Evolutionary conservation across 108 stramenopile genomes (phyloP).

Genomic region (Parietichytrium sp.): DNA sequence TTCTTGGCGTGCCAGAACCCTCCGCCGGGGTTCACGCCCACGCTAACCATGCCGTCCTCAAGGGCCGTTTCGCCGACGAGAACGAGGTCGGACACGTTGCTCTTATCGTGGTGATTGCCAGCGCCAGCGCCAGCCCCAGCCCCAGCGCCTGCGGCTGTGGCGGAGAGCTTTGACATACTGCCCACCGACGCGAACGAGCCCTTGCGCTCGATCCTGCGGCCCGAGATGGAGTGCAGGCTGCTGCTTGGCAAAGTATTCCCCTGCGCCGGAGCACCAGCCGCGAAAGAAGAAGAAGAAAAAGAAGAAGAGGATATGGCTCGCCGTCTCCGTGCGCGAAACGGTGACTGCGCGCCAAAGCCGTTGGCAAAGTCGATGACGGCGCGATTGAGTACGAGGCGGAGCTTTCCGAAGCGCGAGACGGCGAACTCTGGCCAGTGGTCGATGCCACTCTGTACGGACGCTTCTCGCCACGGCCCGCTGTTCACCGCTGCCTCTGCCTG

Average conservation of each 20-base stretch:
- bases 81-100: neutral
- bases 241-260: no score
- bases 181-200: no score
- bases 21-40: neutral
- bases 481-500: conserved; percentile 16
- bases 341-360: conserved; percentile 26
- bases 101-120: neutral
- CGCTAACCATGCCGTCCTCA: neutral
- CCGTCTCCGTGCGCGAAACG: no score
- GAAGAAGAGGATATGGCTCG: no score
- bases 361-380: neutral
- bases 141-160: no score
- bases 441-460: neutral
- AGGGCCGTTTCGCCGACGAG: neutral
- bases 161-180: no score
- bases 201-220: no score
- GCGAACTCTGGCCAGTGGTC: neutral
- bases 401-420: neutral
- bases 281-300: no score
- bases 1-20: conserved; percentile 12
- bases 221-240: no score
- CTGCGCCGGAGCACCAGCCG: no score
- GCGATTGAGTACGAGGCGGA: neutral
- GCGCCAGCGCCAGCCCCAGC: no score
- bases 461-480: neutral